Conservation (phyloP, 192 early-diverging fungal genomes). For the Mortierella antarctica region DNA sequence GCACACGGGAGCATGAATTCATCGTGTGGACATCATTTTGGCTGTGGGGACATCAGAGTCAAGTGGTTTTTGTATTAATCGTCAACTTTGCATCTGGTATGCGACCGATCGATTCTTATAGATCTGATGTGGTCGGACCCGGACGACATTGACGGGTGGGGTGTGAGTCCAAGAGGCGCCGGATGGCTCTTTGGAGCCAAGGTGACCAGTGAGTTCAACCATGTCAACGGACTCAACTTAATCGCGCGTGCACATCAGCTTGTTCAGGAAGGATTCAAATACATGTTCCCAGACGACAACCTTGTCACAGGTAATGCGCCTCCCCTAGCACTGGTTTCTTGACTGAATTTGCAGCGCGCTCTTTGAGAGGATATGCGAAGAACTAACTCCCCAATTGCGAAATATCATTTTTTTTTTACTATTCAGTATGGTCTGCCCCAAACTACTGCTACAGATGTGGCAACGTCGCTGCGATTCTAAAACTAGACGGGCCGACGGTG, state of each 20-base stretch:
- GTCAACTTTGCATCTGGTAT: slow-evolving; percentile 6
- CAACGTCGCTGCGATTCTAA: slow-evolving; percentile 95
- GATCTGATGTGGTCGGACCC: slow-evolving; percentile 98
- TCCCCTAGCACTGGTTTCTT: not conserved
- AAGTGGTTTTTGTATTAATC: slow-evolving; percentile 10
- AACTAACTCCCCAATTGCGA: not conserved
- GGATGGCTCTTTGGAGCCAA: slow-evolving; percentile 97
- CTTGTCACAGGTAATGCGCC: slow-evolving; percentile 76
- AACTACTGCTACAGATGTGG: slow-evolving; percentile 99
- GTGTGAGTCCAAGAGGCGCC: slow-evolving; percentile 89
- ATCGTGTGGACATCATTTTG: not conserved
- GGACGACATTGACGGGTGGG: slow-evolving; percentile 94
- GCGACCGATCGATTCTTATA: slow-evolving; percentile 29
- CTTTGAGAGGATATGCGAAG: not conserved
- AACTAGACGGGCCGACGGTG: slow-evolving; percentile 79
- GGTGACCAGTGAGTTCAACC: slow-evolving; percentile 96
- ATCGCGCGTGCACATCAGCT: slow-evolving; percentile 98
- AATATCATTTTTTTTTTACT: slow-evolving; percentile 1
- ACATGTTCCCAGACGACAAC: slow-evolving; percentile 92
- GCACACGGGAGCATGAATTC: not conserved
- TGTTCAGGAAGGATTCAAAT: slow-evolving; percentile 98
- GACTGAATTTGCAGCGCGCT: not conserved
- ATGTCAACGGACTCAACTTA: slow-evolving; percentile 89
- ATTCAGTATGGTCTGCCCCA: slow-evolving; percentile 88
- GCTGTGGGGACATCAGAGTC: too few species aligned